Evolutionary conservation across 1,139 yeast genomes (phyloP), one percentile per base, ranked within the genome.

Genomic region (Saccharomyces hybrid): DNA sequence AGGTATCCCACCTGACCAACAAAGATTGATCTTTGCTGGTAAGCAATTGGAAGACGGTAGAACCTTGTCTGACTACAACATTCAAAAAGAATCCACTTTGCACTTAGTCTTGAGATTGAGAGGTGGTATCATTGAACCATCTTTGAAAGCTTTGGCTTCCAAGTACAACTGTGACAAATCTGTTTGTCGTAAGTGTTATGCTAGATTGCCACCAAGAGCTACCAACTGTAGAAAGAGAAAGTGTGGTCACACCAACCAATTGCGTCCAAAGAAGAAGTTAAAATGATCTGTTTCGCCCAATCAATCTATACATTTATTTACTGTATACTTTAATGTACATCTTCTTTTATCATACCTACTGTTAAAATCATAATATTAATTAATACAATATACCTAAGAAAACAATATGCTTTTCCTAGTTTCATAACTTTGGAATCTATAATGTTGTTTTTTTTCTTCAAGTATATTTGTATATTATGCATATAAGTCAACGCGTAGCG

Each of bases 161-260:
- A 93, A 93, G 83, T 93, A 88, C 90, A 93, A 93, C 96, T 93
- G 98, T 85, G 99, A 93, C 70, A 93, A 93, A 83, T 79, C 97
- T 70, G 93, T 93, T 77, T 93, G 99, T 85, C 95, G 99, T 82
- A 88, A 90, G 79, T 93, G 99, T 84, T 93, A 93, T 86, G 98
- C 99, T 73, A 95, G 99, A 86, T 90, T 93, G 76, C 99, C 99
- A 75, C 97, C 98, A 79, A 93, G 98, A 87, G 99, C 99, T 73
- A 93, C 98, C 81, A 93, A 93, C 97, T 93, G 99, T 86, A 90
- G 99, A 85, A 93, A 93, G 98, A 90, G 97, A 89, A 93, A 93
- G 86, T 93, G 99, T 81, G 99, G 99, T 75, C 99, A 93, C 95
- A 84, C 97, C 79, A 93, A 93, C 85, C 99, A 93, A 84, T 88